Evolutionary conservation across 108 stramenopile genomes (phyloP), one percentile per base, ranked within the genome.

Genomic region (Skeletonema potamos): DNA sequence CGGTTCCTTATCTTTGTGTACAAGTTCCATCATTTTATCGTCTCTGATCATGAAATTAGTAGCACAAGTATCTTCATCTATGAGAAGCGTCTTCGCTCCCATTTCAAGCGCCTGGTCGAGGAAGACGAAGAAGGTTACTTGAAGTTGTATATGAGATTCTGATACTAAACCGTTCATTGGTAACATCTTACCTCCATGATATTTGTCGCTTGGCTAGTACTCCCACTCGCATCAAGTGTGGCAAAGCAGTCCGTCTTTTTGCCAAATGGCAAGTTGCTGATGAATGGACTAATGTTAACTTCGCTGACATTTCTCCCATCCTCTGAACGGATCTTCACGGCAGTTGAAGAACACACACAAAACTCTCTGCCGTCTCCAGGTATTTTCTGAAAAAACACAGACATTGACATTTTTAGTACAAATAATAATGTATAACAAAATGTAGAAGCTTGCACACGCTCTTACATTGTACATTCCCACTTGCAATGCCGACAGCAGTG

Each of bases 51-150:
- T 97, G 72, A 97, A 97, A 77, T 97, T 96, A 11, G 90, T 85
- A 9, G 89, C 90, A 76, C 96, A 96, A 18, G 97, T 97, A 83
- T 97, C 97, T 78, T 99, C 96, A 77, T 98, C 98, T n/a, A 98
- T 79, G 18, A 98, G 88, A 13, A 98, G 75, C 7, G 87, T 83
- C 28, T 90, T 85, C 17, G 95, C 86, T 57, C 96, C 97, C 58
- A 89, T 72, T 86, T 96, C 93, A 32, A 95, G 64, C 24, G 93
- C 86, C 92, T 90, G 72, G 7, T 37, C 20, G 41, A 43, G 36
- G n/a, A n/a, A 57, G 37, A 58, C 18, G 34, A 54, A 68, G 22
- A 68, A 69, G 27, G 30, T 57, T 10, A 41, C 39, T 10, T 41
- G 39, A 15, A 41, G 15, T 41, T 41, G 15, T 15, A 18, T 24